Percentiles rank a stretch among this genome's conserved stretches.
These are phyloP conservation scores for Ophiostoma sp. DNA, from an alignment of 2,329 filamentous ascomycete genomes.

Conservation along the genomic window DNA sequence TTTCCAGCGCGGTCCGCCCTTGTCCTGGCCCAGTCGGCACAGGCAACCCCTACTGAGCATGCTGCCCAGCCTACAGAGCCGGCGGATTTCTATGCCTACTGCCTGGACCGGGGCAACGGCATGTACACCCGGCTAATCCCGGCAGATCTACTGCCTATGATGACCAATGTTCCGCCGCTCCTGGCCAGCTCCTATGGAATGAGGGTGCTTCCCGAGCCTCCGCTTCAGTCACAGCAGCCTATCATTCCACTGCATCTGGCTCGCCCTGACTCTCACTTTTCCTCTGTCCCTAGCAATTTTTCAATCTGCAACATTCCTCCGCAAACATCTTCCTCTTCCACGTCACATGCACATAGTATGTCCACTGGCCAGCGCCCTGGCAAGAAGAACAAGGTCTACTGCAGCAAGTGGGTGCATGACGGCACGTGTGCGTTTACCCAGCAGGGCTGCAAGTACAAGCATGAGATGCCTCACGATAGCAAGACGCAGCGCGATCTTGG, in stretches of 20 bases:
- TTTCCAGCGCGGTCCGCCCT: not conserved
- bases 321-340: not conserved
- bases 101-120: constrained; percentile 50
- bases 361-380: constrained; percentile 25
- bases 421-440: constrained; percentile 81
- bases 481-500: constrained; percentile 64
- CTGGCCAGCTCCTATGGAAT: constrained; percentile 41
- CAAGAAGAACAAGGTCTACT: constrained; percentile 64
- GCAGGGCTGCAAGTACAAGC: constrained; percentile 82
- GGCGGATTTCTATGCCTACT: constrained; percentile 42
- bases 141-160: constrained; percentile 47
- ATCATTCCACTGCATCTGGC: not conserved
- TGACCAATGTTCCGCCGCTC: constrained; percentile 41
- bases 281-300: not conserved
- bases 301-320: not conserved
- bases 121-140: constrained; percentile 51
- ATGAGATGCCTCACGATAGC: constrained; percentile 75
- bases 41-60: not conserved
- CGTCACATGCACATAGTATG: not conserved
- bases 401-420: constrained; percentile 83
- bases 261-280: not conserved
- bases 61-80: not conserved
- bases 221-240: not conserved
- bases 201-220: constrained; percentile 39
- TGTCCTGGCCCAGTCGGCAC: not conserved